phyloP scores from a whole-genome alignment of 768 basidiomycete genomes.

The Pleurotus ostreatus region DNA sequence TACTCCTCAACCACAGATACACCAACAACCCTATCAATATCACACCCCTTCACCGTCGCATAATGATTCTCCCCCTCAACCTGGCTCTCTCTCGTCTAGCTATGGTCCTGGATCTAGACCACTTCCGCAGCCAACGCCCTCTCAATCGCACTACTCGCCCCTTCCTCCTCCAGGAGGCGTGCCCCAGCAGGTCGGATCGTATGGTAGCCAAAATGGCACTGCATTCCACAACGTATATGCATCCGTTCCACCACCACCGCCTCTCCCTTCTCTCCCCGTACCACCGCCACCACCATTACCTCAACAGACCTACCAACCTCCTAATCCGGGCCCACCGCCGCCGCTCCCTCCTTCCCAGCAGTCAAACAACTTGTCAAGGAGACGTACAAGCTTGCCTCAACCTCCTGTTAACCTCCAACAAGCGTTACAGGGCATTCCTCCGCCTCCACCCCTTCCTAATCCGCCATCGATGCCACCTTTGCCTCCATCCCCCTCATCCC shows the following conservation, averaged over 20 bases:
- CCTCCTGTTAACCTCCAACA: slow-evolving; percentile 42
- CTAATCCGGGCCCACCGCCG: slow-evolving; percentile 24
- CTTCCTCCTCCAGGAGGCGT: slow-evolving; percentile 23
- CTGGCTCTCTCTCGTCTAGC: slow-evolving; percentile 22
- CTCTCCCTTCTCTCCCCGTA: slow-evolving; percentile 19
- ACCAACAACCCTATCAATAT: slow-evolving; percentile 24
- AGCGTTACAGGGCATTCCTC: slow-evolving; percentile 21
- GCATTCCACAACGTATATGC: slow-evolving; percentile 25
- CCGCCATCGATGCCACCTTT: slow-evolving; percentile 24
- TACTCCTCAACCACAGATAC: slow-evolving; percentile 24
- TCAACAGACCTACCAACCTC: slow-evolving; percentile 7
- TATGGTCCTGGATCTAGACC: slow-evolving; percentile 35
- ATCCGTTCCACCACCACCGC: slow-evolving; percentile 31
- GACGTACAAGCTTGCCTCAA: slow-evolving; percentile 48
- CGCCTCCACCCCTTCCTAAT: slow-evolving; percentile 35
- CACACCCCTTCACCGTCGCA: slow-evolving; percentile 28
- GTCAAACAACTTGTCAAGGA: slow-evolving; percentile 23
- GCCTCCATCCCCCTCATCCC: slow-evolving; percentile 22
- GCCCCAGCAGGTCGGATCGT: slow-evolving; percentile 20
- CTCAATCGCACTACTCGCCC: slow-evolving; percentile 29
- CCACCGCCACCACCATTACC: slow-evolving; percentile 23
- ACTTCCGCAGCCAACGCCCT: slow-evolving; percentile 42
- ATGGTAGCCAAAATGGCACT: slow-evolving; percentile 20
- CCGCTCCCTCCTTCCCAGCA: slow-evolving; percentile 22
- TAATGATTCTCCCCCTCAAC: slow-evolving; percentile 27